Evolutionary conservation across 1,139 yeast genomes (phyloP), one percentile per base, ranked within the genome.

Genomic region (Arxiozyma heterogenica): DNA sequence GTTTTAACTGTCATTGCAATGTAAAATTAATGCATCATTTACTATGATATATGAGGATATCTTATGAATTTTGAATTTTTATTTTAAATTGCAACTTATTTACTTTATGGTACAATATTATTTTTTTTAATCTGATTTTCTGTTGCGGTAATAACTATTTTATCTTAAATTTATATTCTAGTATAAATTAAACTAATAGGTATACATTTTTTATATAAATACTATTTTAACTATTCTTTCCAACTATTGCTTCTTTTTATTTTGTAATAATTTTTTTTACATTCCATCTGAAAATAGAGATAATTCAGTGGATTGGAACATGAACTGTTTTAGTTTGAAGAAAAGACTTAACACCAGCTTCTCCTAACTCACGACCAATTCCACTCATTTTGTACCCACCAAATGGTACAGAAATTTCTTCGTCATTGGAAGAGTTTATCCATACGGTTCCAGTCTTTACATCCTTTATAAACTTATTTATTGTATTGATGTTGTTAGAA

Each of bases 371-470:
- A 69, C 95, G 81, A 55, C 96, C 96, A 59, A 86, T 78, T 61
- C 96, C 96, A 64, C 88, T 80, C 82, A 81, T 77, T 75, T 89
- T 89, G 66, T 76, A 78, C 47, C 87, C 87, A 62, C 96, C 96
- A 67, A 89, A 89, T 57, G 96, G 96, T 59, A 86, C 76, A 61
- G 81, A 83, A 56, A 75, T 71, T 64, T 84, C 91, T 53, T 87
- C 82, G 68, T 86, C 93, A 67, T 89, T 88, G 53, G 91, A 82
- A 12, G 91, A 82, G 75, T 87, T 87, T 67, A 87, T 78, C 88
- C 95, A 90, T 55, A 89, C 81, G 62, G 89, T 85, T 63, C 97
- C 97, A 43, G 95, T 83, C 59, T 83, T 82, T 56, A 89, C 70
- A 60, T 77, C 78, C 63, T 79, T 79, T 22, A 91, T 78, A 57